Conservation (phyloP, 2,329 filamentous ascomycete genomes). For the Aspergillus flavus region DNA sequence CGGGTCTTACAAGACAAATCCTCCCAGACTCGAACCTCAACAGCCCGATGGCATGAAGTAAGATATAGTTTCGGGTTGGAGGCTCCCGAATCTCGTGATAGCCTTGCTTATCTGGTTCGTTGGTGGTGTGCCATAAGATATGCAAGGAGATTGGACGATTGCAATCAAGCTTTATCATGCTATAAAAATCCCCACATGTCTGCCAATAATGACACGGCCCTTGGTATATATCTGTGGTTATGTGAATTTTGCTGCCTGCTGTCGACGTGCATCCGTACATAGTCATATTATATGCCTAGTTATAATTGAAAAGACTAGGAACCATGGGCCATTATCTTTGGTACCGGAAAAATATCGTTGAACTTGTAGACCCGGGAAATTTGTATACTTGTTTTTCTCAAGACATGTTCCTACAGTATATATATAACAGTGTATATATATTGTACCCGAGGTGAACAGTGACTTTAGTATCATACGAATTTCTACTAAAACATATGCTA, state of each 20-base stretch:
- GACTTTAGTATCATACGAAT: not conserved
- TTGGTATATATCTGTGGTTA: not conserved
- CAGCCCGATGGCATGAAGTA: not conserved
- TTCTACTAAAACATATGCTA: not conserved
- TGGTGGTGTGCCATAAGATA: not conserved
- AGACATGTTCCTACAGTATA: no score
- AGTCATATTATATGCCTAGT: no score
- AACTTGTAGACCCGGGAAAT: no score
- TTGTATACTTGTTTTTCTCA: no score
- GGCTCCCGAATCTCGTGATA: not conserved
- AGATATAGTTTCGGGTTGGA: not conserved
- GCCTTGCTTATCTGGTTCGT: not conserved
- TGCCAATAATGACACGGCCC: not conserved
- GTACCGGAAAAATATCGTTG: no score
- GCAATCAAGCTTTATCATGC: not conserved
- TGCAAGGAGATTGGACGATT: not conserved
- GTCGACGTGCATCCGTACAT: no score
- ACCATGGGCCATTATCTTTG: no score
- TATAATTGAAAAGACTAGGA: no score
- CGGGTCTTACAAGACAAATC: not conserved
- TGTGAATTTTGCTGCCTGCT: not conserved
- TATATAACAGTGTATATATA: no score
- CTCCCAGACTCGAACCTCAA: no score
- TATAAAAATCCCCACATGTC: not conserved
- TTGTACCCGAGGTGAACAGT: no score